Conservation (phyloP, 768 basidiomycete genomes). For the Crepidotus variabilis region DNA sequence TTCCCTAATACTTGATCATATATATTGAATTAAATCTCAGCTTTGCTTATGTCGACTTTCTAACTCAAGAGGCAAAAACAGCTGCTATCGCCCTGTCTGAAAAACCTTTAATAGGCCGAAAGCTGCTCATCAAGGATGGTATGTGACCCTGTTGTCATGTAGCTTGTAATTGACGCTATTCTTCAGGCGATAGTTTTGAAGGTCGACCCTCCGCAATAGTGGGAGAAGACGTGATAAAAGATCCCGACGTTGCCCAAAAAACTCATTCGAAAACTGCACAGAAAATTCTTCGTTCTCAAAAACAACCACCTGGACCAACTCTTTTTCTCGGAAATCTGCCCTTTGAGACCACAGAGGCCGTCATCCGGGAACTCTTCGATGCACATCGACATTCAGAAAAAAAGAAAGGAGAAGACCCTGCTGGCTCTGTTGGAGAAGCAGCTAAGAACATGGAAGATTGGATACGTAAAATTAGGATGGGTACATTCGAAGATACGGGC, state of each 20-base stretch:
- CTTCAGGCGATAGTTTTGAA: conserved; percentile 66
- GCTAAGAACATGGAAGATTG: conserved; percentile 39
- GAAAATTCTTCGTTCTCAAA: conserved; percentile 74
- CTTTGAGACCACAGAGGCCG: conserved; percentile 82
- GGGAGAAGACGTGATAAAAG: conserved; percentile 27
- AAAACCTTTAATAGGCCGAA: conserved; percentile 76
- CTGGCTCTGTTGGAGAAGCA: conserved; percentile 23
- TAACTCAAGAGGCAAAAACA: conserved; percentile 66
- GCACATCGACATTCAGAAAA: conserved; percentile 47
- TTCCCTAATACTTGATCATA: conserved; percentile 2
- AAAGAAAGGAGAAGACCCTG: conserved; percentile 24
- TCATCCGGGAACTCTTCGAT: conserved; percentile 71
- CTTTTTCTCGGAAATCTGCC: conserved; percentile 92
- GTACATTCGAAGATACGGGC: conserved; percentile 95
- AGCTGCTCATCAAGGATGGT: conserved; percentile 93
- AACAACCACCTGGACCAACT: conserved; percentile 79
- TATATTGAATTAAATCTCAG: conserved; percentile 32
- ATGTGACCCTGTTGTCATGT: conserved; percentile 12
- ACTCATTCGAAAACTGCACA: conserved; percentile 66
- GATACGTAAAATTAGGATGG: conserved; percentile 86
- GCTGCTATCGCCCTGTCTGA: conserved; percentile 82
- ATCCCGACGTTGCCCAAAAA: conserved; percentile 30
- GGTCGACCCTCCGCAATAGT: conserved; percentile 57
- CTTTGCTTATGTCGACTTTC: conserved; percentile 96
- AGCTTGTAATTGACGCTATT: not conserved